These are phyloP conservation scores for Lasiosphaeria ovina DNA, from an alignment of 495 filamentous ascomycete genomes.

Conservation along the genomic window DNA sequence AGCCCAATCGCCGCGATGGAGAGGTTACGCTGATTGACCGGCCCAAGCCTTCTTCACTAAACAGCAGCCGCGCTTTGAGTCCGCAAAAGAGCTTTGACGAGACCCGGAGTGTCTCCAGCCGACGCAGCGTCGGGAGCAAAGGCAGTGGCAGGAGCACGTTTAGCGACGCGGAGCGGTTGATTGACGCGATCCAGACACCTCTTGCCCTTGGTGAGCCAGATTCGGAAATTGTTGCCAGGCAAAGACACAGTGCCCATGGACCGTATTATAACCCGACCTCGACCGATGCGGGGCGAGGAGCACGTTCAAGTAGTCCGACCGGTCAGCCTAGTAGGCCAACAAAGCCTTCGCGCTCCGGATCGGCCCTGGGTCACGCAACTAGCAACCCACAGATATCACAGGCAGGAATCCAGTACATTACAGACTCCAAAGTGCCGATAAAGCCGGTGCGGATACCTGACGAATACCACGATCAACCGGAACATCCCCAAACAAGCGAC, in stretches of 20 bases:
- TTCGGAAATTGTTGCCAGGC: conserved; percentile 16
- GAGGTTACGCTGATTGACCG: conserved; percentile 60
- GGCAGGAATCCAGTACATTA: conserved; percentile 29
- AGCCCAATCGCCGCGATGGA: conserved; percentile 37
- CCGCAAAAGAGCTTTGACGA: conserved; percentile 40
- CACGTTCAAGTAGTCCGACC: conserved; percentile 23
- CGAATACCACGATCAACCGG: conserved; percentile 29
- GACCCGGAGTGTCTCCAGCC: conserved; percentile 47
- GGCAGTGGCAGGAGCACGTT: conserved; percentile 48
- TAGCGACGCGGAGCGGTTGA: conserved; percentile 73
- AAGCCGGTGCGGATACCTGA: conserved; percentile 41
- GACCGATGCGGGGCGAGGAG: background rate
- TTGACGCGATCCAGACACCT: conserved; percentile 70
- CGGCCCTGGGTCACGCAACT: conserved; percentile 13
- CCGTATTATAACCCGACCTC: conserved; percentile 15
- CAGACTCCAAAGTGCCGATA: conserved; percentile 37
- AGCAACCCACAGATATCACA: background rate
- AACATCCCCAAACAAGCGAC: conserved; percentile 11
- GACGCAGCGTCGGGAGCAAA: conserved; percentile 52
- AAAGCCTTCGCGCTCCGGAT: conserved; percentile 12
- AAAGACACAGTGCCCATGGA: conserved; percentile 15
- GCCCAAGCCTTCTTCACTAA: conserved; percentile 26
- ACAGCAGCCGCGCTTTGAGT: conserved; percentile 6
- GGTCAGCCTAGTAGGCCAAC: conserved; percentile 12
- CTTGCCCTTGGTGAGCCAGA: conserved; percentile 44